Evolutionary conservation across 306 rosid species (phyloP).

Genomic region (Castanospermum australe): DNA sequence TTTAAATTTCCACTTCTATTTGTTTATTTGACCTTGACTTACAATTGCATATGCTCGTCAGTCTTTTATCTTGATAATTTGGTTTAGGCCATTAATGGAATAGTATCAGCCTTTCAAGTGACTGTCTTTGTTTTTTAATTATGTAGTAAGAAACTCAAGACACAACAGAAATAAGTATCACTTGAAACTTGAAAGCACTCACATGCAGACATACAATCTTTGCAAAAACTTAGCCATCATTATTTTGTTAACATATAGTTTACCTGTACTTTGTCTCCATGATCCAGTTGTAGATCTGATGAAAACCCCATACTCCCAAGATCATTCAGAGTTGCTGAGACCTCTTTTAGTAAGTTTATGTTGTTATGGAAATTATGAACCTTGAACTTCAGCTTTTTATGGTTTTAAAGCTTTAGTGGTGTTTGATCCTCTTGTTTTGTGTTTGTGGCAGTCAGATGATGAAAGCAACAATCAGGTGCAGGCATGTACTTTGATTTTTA

Average conservation of each 20-base stretch:
- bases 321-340: slow-evolving; percentile 1
- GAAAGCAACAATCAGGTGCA: not conserved
- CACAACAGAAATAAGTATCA: too few species aligned
- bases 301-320: slow-evolving; percentile 8
- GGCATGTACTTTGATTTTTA: not conserved
- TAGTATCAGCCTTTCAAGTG: too few species aligned
- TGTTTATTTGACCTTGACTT: too few species aligned
- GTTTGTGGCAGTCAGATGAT: not conserved
- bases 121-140: too few species aligned
- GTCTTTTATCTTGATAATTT: too few species aligned
- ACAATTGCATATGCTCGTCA: too few species aligned
- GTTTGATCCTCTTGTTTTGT: not conserved
- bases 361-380: not conserved
- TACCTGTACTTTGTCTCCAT: not conserved
- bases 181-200: too few species aligned
- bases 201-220: not conserved
- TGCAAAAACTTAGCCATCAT: not conserved
- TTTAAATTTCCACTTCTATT: not conserved
- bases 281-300: not conserved
- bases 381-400: not conserved
- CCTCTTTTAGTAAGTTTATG: slow-evolving; percentile 19
- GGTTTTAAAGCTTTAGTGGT: not conserved
- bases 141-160: too few species aligned
- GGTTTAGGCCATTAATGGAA: too few species aligned
- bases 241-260: not conserved